Evolutionary conservation across 2,329 filamentous ascomycete genomes (phyloP).

Genomic region (Plenodomus lindquistii): DNA sequence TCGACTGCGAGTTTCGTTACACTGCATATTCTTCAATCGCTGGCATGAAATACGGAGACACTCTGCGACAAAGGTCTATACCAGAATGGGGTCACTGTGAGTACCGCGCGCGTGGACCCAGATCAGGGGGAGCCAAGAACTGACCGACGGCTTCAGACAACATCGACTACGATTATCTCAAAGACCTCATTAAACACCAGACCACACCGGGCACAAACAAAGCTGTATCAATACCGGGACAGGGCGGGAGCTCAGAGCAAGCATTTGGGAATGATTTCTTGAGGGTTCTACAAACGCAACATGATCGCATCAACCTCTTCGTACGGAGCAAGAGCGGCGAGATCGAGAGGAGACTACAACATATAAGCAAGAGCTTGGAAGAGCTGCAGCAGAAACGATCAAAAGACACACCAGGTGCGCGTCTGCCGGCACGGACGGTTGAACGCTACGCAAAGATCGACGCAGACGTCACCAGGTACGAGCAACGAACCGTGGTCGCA

Average conservation of each 20-base stretch:
- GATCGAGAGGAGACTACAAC: conserved; percentile 66
- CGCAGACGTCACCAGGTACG: conserved; percentile 52
- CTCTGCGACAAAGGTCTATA: conserved; percentile 74
- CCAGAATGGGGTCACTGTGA: conserved; percentile 79
- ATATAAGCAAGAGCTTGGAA: conserved; percentile 46
- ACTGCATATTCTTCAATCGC: conserved; percentile 3
- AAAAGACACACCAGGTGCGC: conserved; percentile 14
- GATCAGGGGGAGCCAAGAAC: conserved; percentile 2
- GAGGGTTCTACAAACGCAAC: conserved; percentile 70
- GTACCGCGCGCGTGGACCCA: conserved; percentile 22
- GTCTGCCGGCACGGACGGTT: conserved; percentile 50
- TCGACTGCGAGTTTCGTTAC: conserved; percentile 11
- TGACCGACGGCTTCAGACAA: conserved; percentile 62
- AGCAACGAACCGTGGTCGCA: not conserved
- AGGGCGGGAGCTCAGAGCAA: conserved; percentile 57
- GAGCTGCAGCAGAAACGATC: conserved; percentile 32
- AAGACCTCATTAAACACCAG: conserved; percentile 79
- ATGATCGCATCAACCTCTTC: conserved; percentile 78
- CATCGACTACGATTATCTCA: conserved; percentile 86
- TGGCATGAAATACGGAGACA: conserved; percentile 76
- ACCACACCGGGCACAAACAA: conserved; percentile 72
- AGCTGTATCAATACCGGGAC: conserved; percentile 75
- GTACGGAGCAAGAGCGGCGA: conserved; percentile 80
- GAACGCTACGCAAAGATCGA: conserved; percentile 57
- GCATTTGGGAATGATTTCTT: conserved; percentile 75